phyloP scores from a whole-genome alignment of 305 asterid genomes.

The Lippia alba region DNA sequence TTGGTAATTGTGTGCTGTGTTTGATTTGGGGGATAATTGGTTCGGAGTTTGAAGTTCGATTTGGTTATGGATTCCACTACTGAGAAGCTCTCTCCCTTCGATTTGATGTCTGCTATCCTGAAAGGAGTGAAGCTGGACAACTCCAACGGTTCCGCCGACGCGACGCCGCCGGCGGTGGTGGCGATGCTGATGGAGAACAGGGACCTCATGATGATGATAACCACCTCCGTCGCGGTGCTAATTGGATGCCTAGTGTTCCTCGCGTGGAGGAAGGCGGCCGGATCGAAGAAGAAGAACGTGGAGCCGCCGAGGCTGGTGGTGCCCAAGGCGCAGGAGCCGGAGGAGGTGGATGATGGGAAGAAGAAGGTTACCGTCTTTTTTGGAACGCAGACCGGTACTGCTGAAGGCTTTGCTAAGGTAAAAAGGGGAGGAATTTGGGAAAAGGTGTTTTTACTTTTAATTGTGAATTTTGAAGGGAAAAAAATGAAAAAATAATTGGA shows the following conservation, averaged over 20 bases:
- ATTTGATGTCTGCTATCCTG: slow-evolving; percentile 80
- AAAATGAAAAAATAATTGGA: slow-evolving; percentile 1
- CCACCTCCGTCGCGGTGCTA: slow-evolving; percentile 79
- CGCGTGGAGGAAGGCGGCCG: slow-evolving; percentile 52
- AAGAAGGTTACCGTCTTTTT: slow-evolving; percentile 80
- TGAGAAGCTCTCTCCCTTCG: slow-evolving; percentile 77
- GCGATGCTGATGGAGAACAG: slow-evolving; percentile 75
- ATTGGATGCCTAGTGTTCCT: slow-evolving; percentile 64
- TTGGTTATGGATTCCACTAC: slow-evolving; percentile 51
- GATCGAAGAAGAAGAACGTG: slow-evolving; percentile 52
- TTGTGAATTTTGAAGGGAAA: slow-evolving; percentile 2
- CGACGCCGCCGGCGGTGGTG: slow-evolving; percentile 52
- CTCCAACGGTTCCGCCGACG: slow-evolving; percentile 60
- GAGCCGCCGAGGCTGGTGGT: slow-evolving; percentile 58
- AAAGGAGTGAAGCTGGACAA: slow-evolving; percentile 63
- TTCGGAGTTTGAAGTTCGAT: neutral
- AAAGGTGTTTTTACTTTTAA: slow-evolving; percentile 5
- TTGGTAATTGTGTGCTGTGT: neutral
- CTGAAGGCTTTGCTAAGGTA: slow-evolving; percentile 99
- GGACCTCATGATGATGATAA: slow-evolving; percentile 69
- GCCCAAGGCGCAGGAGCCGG: slow-evolving; percentile 61
- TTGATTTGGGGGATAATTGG: neutral
- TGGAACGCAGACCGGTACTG: slow-evolving; percentile 98
- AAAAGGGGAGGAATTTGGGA: neutral
- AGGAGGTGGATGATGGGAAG: slow-evolving; percentile 82